phyloP scores from a whole-genome alignment of 2,329 filamentous ascomycete species.

The Diaporthe velutina region DNA sequence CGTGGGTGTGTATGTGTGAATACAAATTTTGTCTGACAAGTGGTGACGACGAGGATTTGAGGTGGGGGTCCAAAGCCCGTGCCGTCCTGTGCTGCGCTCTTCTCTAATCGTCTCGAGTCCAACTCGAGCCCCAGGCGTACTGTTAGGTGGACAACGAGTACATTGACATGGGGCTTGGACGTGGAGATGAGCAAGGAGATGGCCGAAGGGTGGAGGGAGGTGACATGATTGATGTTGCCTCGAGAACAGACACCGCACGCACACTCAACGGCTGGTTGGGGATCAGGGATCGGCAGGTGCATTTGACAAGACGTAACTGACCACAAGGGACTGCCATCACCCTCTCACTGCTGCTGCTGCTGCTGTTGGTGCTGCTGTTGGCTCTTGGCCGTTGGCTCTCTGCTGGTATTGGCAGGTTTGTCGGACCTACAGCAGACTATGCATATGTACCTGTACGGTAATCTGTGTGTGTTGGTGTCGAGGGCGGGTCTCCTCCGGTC shows the following conservation, averaged over 20 bases:
- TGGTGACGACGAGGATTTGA: constrained; percentile 10
- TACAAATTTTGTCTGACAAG: neutral
- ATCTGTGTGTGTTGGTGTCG: neutral
- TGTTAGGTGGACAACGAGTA: neutral
- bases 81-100: neutral
- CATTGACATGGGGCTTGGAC: neutral
- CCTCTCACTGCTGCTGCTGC: neutral
- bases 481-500: neutral
- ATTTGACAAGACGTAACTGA: neutral
- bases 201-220: neutral
- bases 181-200: neutral
- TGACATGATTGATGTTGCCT: neutral
- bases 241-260: constrained; percentile 1
- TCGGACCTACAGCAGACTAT: neutral
- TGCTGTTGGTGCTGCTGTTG: neutral
- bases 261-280: neutral
- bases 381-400: neutral
- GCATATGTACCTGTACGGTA: constrained; percentile 8
- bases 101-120: neutral
- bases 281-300: constrained; percentile 18
- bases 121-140: neutral
- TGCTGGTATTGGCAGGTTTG: neutral
- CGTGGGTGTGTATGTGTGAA: neutral
- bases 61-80: constrained; percentile 15
- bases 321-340: neutral